A percentile compares a stretch with the other conserved stretches of the same genome.
These are phyloP conservation scores for Symbiodinium natans DNA, from an alignment of 73 alveolate genomes.

Conservation along the genomic window DNA sequence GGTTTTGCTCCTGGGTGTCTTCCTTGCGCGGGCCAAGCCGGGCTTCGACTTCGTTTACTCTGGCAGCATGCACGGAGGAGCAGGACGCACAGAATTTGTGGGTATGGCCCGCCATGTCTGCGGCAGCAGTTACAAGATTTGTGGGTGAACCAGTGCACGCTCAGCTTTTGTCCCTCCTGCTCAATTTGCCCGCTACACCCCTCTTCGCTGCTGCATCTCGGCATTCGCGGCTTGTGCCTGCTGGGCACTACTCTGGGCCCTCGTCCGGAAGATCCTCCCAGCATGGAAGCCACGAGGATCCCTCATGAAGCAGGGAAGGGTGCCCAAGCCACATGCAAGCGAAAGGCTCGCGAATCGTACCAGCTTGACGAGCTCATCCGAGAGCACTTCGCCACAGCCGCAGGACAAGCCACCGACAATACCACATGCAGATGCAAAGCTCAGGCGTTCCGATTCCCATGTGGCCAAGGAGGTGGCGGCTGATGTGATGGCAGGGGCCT, in stretches of 20 bases:
- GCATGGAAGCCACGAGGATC: neutral
- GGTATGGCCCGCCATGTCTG: neutral
- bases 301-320: neutral
- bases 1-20: neutral
- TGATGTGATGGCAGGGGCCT: no score
- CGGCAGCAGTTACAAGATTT: neutral
- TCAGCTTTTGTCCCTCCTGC: neutral
- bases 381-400: neutral
- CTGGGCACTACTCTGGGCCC: neutral
- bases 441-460: neutral
- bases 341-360: neutral
- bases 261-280: no score
- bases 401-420: neutral
- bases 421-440: neutral
- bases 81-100: neutral
- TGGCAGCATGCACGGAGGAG: neutral
- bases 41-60: neutral
- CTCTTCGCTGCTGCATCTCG: neutral
- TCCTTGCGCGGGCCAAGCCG: neutral
- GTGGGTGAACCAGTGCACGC: neutral
- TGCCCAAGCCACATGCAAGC: neutral
- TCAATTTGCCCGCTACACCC: neutral
- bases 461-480: neutral
- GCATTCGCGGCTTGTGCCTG: neutral
- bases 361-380: neutral